Conservation (phyloP, 345 rosid species). For the Hibiscus tridactylites region DNA sequence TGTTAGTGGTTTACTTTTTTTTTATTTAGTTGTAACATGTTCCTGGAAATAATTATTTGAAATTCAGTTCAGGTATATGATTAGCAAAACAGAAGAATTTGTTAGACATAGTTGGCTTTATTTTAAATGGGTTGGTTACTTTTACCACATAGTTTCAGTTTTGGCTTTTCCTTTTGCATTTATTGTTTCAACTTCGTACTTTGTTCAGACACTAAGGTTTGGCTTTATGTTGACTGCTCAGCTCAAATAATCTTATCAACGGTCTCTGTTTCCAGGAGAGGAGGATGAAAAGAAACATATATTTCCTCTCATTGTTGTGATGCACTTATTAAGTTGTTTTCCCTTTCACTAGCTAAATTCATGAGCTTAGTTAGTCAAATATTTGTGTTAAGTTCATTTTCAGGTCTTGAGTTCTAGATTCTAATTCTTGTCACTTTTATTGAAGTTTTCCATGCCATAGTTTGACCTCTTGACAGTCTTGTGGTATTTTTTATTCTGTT, state of each 20-base stretch:
- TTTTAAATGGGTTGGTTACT: neutral
- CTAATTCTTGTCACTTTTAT: neutral
- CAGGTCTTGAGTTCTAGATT: constrained; percentile 1
- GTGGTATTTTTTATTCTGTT: neutral
- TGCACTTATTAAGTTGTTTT: neutral
- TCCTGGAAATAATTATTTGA: neutral
- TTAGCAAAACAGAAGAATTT: neutral
- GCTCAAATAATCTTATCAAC: neutral
- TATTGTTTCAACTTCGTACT: neutral
- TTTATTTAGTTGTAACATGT: neutral
- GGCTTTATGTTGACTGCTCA: neutral
- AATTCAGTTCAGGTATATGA: neutral
- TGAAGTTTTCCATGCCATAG: neutral
- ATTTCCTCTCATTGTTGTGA: neutral
- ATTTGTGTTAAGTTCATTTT: neutral
- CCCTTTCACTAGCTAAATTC: neutral
- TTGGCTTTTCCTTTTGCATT: neutral
- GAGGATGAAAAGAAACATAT: constrained; percentile 1
- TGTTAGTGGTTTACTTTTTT: neutral
- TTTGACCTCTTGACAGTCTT: neutral
- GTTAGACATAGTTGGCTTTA: neutral
- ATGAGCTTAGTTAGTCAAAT: neutral
- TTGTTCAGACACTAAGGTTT: neutral
- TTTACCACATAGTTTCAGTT: neutral
- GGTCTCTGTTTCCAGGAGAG: neutral